A percentile compares a stretch with the other conserved stretches of the same genome.
Evolutionary conservation across 345 rosid species (phyloP).

Genomic region (thale cress (Arabidopsis thaliana)): DNA sequence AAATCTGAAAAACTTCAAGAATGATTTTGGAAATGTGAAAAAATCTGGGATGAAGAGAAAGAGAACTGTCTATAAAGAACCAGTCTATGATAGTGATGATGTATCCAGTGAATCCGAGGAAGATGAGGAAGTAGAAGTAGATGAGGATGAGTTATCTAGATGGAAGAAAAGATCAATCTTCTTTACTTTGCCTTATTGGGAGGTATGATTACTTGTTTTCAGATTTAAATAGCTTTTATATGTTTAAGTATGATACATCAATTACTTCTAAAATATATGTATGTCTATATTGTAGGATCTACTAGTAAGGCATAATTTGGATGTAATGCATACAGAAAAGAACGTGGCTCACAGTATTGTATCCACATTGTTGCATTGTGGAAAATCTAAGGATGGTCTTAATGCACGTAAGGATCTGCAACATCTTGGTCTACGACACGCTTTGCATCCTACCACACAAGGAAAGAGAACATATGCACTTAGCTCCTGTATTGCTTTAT

Average conservation of each 20-base stretch:
- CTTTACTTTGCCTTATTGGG: background rate
- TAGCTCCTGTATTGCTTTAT: too few relatives aligned
- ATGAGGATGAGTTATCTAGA: background rate
- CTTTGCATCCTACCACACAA: too few relatives aligned
- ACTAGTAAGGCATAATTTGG: background rate
- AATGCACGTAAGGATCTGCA: background rate
- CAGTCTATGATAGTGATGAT: background rate
- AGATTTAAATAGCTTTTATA: too few relatives aligned
- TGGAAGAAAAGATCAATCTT: background rate
- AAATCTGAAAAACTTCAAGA: too few relatives aligned
- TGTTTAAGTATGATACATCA: too few relatives aligned
- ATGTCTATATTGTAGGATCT: too few relatives aligned
- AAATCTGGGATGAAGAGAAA: background rate
- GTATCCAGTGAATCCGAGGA: background rate
- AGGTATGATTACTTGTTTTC: background rate
- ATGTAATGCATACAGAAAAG: background rate
- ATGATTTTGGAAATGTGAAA: background rate
- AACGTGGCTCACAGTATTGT: background rate
- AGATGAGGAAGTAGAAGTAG: background rate
- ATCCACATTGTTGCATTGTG: background rate
- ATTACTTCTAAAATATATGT: too few relatives aligned
- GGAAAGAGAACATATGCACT: too few relatives aligned
- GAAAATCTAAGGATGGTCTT: background rate
- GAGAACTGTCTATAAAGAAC: background rate
- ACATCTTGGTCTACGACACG: background rate